Percentiles rank a stretch among this genome's conserved stretches.
Evolutionary conservation across 371 early-diverging fungal genomes (phyloP).

Genomic region (Saksenaea vasiformis): DNA sequence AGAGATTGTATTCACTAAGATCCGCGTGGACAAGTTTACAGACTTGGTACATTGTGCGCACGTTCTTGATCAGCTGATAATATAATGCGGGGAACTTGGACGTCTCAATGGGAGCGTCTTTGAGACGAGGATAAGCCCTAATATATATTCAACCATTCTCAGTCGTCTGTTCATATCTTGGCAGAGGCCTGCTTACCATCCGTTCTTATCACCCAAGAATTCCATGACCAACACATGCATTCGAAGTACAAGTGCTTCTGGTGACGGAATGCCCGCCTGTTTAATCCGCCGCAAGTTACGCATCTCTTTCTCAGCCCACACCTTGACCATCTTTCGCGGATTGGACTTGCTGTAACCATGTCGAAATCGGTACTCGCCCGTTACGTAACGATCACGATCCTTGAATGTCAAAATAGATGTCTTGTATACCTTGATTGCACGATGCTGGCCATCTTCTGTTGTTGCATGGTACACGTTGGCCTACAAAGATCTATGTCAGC

Average conservation of each 20-base stretch:
- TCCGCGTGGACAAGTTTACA: conserved; percentile 99
- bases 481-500: conserved; percentile 14
- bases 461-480: conserved; percentile 98
- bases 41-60: conserved; percentile 94
- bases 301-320: conserved; percentile 99
- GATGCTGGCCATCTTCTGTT: conserved; percentile 81
- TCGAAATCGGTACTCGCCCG: conserved; percentile 97
- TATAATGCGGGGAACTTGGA: conserved; percentile 81
- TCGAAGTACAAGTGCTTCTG: conserved; percentile 91
- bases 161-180: neutral
- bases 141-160: neutral
- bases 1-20: conserved; percentile 98
- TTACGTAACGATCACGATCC: conserved; percentile 98
- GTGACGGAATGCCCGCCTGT: conserved; percentile 93
- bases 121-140: conserved; percentile 90
- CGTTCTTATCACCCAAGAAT: conserved; percentile 90
- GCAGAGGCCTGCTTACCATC: conserved; percentile 60
- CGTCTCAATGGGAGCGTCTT: conserved; percentile 85
- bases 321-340: conserved; percentile 98
- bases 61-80: conserved; percentile 83
- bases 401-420: conserved; percentile 99
- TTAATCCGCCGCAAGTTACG: conserved; percentile 95
- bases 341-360: conserved; percentile 96
- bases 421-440: conserved; percentile 99
- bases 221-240: conserved; percentile 98